Conservation (phyloP, 352 stramenopile genomes). For the Phytophthora kernoviae region DNA sequence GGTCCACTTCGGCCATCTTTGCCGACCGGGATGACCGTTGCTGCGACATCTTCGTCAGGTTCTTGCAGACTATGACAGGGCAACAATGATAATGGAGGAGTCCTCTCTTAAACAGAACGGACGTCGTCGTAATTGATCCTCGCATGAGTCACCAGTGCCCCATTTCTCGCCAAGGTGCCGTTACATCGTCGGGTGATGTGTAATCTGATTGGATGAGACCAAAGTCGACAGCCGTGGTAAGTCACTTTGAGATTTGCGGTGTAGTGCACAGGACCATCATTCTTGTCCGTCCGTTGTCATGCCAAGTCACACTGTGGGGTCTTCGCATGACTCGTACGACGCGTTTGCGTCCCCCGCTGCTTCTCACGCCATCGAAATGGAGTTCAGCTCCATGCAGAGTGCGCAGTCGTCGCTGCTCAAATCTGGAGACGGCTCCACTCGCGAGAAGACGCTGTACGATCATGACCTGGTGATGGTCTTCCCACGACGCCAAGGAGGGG, state of each 20-base stretch:
- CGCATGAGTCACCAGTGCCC: no score
- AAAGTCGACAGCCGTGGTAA: not conserved
- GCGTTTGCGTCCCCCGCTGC: slow-evolving; percentile 39
- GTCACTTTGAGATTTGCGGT: slow-evolving; percentile 29
- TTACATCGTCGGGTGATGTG: not conserved
- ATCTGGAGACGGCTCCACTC: not conserved
- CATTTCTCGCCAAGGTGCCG: not conserved
- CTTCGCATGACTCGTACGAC: slow-evolving; percentile 36
- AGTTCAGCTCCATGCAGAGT: slow-evolving; percentile 51
- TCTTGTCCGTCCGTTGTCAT: slow-evolving; percentile 8
- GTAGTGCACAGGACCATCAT: slow-evolving; percentile 14
- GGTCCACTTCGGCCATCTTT: slow-evolving; percentile 10
- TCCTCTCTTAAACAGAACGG: no score
- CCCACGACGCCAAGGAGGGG: slow-evolving; percentile 59
- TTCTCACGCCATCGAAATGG: slow-evolving; percentile 43
- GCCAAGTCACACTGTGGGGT: not conserved
- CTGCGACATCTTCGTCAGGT: not conserved
- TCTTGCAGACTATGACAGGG: not conserved
- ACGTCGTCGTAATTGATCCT: no score
- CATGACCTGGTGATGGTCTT: slow-evolving; percentile 87
- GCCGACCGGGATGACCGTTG: not conserved
- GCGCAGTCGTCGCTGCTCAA: slow-evolving; percentile 18
- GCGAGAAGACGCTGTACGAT: slow-evolving; percentile 69
- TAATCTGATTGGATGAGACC: no score
- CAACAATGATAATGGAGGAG: no score